These are phyloP conservation scores for Trichoderma hamatum DNA, from an alignment of 2,329 filamentous ascomycete species.

Conservation along the genomic window DNA sequence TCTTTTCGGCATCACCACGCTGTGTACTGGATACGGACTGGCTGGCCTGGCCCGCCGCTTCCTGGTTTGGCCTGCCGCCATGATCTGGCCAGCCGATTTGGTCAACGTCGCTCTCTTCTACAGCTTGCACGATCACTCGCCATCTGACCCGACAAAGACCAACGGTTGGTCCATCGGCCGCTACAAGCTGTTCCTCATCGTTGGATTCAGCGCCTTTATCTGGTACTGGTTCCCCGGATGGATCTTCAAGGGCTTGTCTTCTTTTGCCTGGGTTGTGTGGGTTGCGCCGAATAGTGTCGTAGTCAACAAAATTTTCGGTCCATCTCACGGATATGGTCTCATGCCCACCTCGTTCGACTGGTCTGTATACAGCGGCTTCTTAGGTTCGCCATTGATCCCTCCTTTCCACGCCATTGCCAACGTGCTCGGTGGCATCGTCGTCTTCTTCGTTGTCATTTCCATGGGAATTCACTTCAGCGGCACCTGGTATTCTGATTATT, in stretches of 20 bases:
- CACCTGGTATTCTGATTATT: conserved; percentile 60
- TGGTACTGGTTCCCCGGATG: conserved; percentile 67
- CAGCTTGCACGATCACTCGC: conserved; percentile 50
- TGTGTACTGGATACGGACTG: conserved; percentile 60
- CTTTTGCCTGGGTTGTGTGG: conserved; percentile 65
- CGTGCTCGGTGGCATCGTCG: conserved; percentile 53
- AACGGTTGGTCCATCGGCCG: conserved; percentile 67
- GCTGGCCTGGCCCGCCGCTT: conserved; percentile 58
- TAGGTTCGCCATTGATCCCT: conserved; percentile 55
- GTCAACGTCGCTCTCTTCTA: conserved; percentile 58
- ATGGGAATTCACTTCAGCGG: conserved; percentile 62
- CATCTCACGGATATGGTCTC: conserved; percentile 59
- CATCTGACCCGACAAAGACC: conserved; percentile 52
- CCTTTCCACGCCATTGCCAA: conserved; percentile 61
- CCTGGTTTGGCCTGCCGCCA: conserved; percentile 57
- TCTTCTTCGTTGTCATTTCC: conserved; percentile 61
- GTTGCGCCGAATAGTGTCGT: conserved; percentile 62
- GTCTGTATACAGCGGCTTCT: conserved; percentile 52
- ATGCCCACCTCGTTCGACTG: conserved; percentile 64
- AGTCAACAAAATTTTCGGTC: conserved; percentile 67
- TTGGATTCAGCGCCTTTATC: conserved; percentile 54
- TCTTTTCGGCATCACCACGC: conserved; percentile 57
- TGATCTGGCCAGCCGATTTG: conserved; percentile 61
- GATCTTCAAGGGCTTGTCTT: conserved; percentile 64
- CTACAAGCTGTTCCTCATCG: conserved; percentile 64